phyloP scores from a whole-genome alignment of 2,329 filamentous ascomycete genomes.

The Scedosporium boydii region DNA sequence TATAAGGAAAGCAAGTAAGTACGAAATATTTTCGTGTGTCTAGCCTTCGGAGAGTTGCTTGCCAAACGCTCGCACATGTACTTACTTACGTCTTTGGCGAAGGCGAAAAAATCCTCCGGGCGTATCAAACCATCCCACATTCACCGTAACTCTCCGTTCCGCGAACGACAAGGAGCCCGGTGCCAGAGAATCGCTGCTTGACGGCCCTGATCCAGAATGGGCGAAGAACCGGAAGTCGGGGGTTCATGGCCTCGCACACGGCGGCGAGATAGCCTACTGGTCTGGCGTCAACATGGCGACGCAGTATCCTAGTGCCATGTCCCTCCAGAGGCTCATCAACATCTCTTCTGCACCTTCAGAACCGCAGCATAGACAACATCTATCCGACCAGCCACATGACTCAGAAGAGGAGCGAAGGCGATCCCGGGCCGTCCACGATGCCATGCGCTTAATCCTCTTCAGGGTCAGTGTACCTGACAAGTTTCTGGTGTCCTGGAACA shows the following conservation, averaged over 20 bases:
- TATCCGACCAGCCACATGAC: not conserved
- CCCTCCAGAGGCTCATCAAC: conserved; percentile 4
- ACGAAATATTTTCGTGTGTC: not conserved
- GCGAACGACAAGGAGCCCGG: not conserved
- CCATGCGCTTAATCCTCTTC: conserved; percentile 1
- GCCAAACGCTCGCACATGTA: no score
- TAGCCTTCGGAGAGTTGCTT: no score
- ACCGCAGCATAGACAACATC: not conserved
- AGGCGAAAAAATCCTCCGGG: conserved; percentile 5
- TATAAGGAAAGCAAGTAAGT: conserved; percentile 26
- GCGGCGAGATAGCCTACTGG: conserved; percentile 5
- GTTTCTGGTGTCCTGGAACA: conserved; percentile 7
- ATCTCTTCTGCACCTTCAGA: not conserved
- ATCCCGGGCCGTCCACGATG: conserved; percentile 3
- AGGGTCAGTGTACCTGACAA: conserved; percentile 3
- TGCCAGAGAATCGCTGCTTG: not conserved
- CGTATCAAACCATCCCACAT: conserved; percentile 4
- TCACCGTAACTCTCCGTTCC: conserved; percentile 3
- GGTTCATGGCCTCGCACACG: conserved; percentile 1
- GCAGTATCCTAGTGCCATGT: conserved; percentile 2
- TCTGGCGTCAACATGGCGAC: conserved; percentile 7
- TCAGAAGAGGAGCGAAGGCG: conserved; percentile 9
- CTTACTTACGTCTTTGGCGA: not conserved
- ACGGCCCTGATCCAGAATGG: not conserved
- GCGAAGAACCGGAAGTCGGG: not conserved